These are phyloP conservation scores for Porcisia hertigi DNA, from an alignment of 208 protist genomes.

Conservation along the genomic window DNA sequence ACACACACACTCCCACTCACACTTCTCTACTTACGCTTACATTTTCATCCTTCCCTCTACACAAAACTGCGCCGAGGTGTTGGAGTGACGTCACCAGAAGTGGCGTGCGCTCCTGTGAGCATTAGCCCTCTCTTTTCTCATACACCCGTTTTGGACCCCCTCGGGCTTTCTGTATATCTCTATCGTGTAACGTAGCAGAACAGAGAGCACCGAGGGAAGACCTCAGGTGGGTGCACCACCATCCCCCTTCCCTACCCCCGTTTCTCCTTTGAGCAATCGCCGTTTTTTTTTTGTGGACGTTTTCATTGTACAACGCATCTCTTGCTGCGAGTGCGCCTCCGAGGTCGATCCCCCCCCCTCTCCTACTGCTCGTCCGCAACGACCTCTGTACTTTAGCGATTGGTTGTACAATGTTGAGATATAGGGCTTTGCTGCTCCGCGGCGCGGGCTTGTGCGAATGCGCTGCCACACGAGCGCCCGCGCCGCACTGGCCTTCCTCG, in stretches of 20 bases:
- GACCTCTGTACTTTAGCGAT: not conserved
- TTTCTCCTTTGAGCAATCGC: not conserved
- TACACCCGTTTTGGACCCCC: not conserved
- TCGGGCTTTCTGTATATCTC: not conserved
- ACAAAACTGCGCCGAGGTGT: not conserved
- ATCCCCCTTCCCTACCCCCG: not conserved
- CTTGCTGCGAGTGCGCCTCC: not conserved
- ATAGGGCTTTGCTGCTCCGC: conserved; percentile 1
- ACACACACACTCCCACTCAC: not conserved
- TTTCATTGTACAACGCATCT: not conserved
- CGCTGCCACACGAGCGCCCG: not conserved
- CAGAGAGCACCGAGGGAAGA: not conserved
- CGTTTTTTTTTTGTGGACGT: not conserved
- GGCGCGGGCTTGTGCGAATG: not conserved
- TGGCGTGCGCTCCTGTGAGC: not conserved
- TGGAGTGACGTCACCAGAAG: not conserved
- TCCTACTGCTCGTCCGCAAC: not conserved
- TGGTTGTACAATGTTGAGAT: not conserved
- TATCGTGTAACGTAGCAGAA: not conserved
- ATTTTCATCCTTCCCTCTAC: not conserved
- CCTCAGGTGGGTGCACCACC: not conserved
- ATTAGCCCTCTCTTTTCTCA: not conserved
- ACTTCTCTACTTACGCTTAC: not conserved
- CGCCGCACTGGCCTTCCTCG: not conserved
- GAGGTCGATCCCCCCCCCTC: no score